These are phyloP conservation scores for Penicillium taxi DNA, from an alignment of 495 filamentous ascomycete species.

Conservation along the genomic window DNA sequence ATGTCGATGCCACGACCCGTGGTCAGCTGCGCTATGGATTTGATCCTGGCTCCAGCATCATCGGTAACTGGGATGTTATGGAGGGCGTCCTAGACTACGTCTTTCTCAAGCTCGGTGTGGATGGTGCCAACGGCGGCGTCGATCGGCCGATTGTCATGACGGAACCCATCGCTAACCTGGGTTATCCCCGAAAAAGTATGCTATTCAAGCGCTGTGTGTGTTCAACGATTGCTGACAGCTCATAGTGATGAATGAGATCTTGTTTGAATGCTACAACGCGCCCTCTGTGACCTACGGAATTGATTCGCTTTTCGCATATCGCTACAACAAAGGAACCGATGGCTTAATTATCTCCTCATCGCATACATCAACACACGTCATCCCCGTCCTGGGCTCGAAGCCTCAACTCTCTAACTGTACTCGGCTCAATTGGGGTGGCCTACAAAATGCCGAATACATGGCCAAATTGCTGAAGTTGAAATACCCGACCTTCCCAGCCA, in stretches of 20 bases:
- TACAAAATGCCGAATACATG: conserved; percentile 80
- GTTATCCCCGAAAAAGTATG: conserved; percentile 78
- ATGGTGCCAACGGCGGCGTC: conserved; percentile 61
- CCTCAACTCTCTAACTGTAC: conserved; percentile 75
- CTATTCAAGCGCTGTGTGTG: conserved; percentile 2
- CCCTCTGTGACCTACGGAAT: conserved; percentile 88
- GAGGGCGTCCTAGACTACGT: conserved; percentile 87
- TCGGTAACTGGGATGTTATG: conserved; percentile 96
- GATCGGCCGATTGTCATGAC: conserved; percentile 92
- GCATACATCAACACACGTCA: conserved; percentile 90
- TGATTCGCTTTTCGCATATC: conserved; percentile 91
- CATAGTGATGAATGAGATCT: conserved; percentile 88
- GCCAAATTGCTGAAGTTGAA: conserved; percentile 86
- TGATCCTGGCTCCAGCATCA: conserved; percentile 79
- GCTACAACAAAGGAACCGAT: conserved; percentile 79
- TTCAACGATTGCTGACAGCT: conserved; percentile 8
- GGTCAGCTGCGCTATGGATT: conserved; percentile 88
- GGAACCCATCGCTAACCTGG: conserved; percentile 83
- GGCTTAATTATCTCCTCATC: conserved; percentile 88
- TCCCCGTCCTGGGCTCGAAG: conserved; percentile 81
- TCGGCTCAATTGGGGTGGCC: conserved; percentile 89
- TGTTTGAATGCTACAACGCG: conserved; percentile 89
- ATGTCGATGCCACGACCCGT: conserved; percentile 83
- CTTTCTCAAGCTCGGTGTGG: conserved; percentile 85
- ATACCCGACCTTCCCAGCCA: conserved; percentile 80